Evolutionary conservation across 2,329 filamentous ascomycete species (phyloP), one percentile per base, ranked within the genome.

Genomic region (Neocatenulostroma microsporum): DNA sequence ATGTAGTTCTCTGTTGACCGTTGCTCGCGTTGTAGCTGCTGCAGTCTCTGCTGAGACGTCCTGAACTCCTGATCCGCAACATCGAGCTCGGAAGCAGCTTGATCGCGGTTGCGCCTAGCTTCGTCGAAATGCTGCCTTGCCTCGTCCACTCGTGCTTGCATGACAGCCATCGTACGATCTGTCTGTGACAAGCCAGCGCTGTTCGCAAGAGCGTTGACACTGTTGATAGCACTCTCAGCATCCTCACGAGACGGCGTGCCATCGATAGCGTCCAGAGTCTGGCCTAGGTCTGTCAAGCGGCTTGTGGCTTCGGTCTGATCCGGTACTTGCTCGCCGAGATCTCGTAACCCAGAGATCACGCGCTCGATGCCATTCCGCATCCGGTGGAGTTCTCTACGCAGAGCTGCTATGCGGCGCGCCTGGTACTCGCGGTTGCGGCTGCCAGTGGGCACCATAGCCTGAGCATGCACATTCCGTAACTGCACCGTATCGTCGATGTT

Each of bases 351-450:
- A 18, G 54, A 47, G 12, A 60, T 56, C 19, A 62, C 56, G 14
- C 58, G 48, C 42, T 62, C 58, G 20, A 61, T 59, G 20, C 59
- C 58, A 31, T 48, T 57, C 10, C 59, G 49, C 57, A 62, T 60
- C 2, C 58, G 49, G 19, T 55, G 46, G 5, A 62, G 48, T 36
- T 62, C 59, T 23, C 58, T 47, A n/a, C 58, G 52, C 10, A 62
- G 45, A 20, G 59, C 57, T 17, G 57, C 53, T 8, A 62, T 50
- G 3, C 58, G 50, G 2, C 58, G 55, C 30, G 46, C 42, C 35
- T 59, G 57, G 32, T 60, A 60, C 34, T 61, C 56, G 11, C 44
- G 46, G 30, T 53, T 58, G 19, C 53, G 52, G n/a, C 47, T 50
- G n/a, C 38, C 46, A 12, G 50, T 34, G 10, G 50, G 41, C n/a